These are phyloP conservation scores for Hippophae tibetana DNA, from an alignment of 306 rosid genomes.

Conservation along the genomic window DNA sequence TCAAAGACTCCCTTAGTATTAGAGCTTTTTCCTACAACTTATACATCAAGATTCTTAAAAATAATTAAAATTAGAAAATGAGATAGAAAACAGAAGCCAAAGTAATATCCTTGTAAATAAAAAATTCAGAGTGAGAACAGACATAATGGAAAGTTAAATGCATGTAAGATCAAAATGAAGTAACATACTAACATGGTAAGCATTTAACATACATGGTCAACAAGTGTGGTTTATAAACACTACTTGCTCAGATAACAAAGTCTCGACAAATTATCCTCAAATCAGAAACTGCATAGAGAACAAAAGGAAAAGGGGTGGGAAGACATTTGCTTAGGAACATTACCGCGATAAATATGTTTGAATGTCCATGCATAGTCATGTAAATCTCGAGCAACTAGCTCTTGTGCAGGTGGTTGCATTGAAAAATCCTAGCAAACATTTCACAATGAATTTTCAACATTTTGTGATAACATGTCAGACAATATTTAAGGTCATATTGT, in stretches of 20 bases:
- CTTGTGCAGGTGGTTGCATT: slow-evolving; percentile 98
- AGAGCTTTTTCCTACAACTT: too few species aligned
- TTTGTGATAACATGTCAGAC: slow-evolving; percentile 6
- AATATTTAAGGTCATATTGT: background rate
- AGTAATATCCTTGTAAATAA: too few species aligned
- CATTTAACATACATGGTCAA: too few species aligned
- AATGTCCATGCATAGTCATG: slow-evolving; percentile 86
- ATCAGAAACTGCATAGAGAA: slow-evolving; percentile 2
- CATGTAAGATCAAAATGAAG: too few species aligned
- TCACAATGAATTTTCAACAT: slow-evolving; percentile 20
- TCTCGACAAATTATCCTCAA: background rate
- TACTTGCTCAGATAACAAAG: background rate
- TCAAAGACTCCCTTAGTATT: too few species aligned
- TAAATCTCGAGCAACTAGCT: slow-evolving; percentile 78
- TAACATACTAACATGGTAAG: too few species aligned
- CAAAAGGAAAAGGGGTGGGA: slow-evolving; percentile 4
- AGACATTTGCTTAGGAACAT: slow-evolving; percentile 13
- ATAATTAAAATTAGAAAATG: too few species aligned
- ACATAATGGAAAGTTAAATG: too few species aligned
- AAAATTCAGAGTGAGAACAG: too few species aligned
- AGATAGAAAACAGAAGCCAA: too few species aligned
- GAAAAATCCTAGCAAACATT: slow-evolving; percentile 59
- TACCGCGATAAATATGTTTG: slow-evolving; percentile 94
- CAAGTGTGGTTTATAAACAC: too few species aligned
- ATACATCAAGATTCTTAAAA: too few species aligned